These are phyloP conservation scores for Curvularia sp. DNA, from an alignment of 2,329 filamentous ascomycete genomes.

Conservation along the genomic window DNA sequence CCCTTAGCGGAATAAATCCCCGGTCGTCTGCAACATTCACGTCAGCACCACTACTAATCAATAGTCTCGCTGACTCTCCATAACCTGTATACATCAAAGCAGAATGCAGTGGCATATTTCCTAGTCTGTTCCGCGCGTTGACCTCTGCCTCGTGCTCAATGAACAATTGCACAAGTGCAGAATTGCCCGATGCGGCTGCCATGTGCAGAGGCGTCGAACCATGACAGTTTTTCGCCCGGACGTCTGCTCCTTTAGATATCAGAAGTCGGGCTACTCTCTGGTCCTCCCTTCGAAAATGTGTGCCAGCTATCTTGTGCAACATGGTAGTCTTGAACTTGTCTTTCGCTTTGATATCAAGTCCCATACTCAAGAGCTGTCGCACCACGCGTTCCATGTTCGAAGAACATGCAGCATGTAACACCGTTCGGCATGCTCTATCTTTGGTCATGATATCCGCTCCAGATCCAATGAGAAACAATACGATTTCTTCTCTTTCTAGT, in stretches of 20 bases:
- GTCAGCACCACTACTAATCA: background rate
- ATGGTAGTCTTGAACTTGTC: background rate
- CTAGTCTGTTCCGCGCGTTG: background rate
- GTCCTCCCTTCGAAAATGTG: fast-evolving
- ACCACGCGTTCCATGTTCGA: background rate
- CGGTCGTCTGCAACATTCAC: background rate
- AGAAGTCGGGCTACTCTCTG: background rate
- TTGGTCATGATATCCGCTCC: background rate
- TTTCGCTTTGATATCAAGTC: background rate
- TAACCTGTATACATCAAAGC: background rate
- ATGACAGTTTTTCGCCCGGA: background rate
- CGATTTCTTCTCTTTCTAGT: background rate
- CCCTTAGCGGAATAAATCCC: background rate
- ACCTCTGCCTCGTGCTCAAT: background rate
- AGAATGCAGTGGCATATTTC: background rate
- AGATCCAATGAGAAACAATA: background rate
- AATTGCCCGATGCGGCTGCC: background rate
- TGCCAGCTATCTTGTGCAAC: background rate
- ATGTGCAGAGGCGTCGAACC: background rate
- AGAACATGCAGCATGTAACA: background rate
- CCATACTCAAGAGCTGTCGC: background rate
- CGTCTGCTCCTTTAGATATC: background rate
- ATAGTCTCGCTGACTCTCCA: no score
- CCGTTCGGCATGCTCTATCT: background rate
- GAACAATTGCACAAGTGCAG: background rate